Evolutionary conservation across 1,284 basidiomycete genomes (phyloP).

Genomic region (Melampsora americana): DNA sequence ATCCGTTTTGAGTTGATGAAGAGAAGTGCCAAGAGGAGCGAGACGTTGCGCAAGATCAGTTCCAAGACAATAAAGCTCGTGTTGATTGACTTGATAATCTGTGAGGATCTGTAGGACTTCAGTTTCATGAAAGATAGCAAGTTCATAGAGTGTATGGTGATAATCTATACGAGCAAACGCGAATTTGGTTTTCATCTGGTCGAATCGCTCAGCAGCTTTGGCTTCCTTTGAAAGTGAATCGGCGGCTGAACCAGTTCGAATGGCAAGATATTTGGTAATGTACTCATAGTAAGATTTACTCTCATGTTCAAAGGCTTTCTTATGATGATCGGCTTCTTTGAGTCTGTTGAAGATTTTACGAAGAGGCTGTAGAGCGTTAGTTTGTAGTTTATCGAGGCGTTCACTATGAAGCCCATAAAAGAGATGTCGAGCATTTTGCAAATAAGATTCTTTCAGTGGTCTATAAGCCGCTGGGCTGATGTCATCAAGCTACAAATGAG

Average conservation of each 20-base stretch:
- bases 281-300: conserved; percentile 49
- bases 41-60: conserved; percentile 3
- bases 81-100: conserved; percentile 19
- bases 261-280: conserved; percentile 22
- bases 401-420: conserved; percentile 6
- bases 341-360: conserved; percentile 47
- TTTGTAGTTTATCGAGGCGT: conserved; percentile 7
- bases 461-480: conserved; percentile 23
- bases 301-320: conserved; percentile 48
- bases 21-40: neutral
- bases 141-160: conserved; percentile 33
- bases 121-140: conserved; percentile 24
- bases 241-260: conserved; percentile 6
- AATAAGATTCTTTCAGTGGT: conserved; percentile 25
- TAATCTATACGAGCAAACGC: conserved; percentile 27
- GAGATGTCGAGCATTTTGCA: conserved; percentile 5
- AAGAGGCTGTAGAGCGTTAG: conserved; percentile 45
- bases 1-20: conserved; percentile 10
- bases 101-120: conserved; percentile 32
- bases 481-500: conserved; percentile 16
- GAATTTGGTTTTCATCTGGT: conserved; percentile 20
- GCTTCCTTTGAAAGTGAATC: conserved; percentile 4
- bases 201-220: conserved; percentile 5
- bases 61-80: neutral
- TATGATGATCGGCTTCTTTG: conserved; percentile 45